Evolutionary conservation across 768 basidiomycete species (phyloP), one percentile per base, ranked within the genome.

Genomic region (Xerocomellus chrysenteron): DNA sequence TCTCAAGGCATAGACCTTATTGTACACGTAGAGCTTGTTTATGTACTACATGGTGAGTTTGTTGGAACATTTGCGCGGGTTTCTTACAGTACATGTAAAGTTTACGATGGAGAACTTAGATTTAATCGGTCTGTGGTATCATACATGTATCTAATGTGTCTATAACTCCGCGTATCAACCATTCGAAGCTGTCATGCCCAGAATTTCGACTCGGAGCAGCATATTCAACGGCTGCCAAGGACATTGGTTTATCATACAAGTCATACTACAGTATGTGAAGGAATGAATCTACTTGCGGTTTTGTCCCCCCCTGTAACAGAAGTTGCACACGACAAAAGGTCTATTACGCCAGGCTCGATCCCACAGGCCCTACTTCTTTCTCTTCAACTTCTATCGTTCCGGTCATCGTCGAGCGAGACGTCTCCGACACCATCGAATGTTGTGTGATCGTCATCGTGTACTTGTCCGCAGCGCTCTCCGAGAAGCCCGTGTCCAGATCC

Each of bases 401-500:
- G 1, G 12, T 17, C 47, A 11, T 35, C 41, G 8, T 50, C 16
- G 46, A 51, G 21, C 5, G 24, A 19, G 36, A 43, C n/a, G 6
- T 46, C n/a, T 47, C 51, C 12, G 50, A 32, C 13, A n/a, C 9
- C 12, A 12, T n/a, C 16, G 49, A 48, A 17, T 13, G 13, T 19
- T 8, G 36, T 46, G 26, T 9, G 12, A 7, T 9, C 19, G 28
- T 26, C 33, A 21, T 28, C 17, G 45, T 35, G 14, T 26, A 28
- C 33, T 56, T 41, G 16, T 59, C 54, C 33, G 5, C 28, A 2
- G 17, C 14, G 13, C 40, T 56, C 43, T 55, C 55, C 2, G 54
- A n/a, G 2, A 55, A 17, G 13, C 36, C 40, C 14, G 35, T 54
- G 36, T 53, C 41, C 45, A 62, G 26, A 16, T 68, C 58, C 21